phyloP scores from a whole-genome alignment of 2,329 filamentous ascomycete species.

The Diaporthe sp. region DNA sequence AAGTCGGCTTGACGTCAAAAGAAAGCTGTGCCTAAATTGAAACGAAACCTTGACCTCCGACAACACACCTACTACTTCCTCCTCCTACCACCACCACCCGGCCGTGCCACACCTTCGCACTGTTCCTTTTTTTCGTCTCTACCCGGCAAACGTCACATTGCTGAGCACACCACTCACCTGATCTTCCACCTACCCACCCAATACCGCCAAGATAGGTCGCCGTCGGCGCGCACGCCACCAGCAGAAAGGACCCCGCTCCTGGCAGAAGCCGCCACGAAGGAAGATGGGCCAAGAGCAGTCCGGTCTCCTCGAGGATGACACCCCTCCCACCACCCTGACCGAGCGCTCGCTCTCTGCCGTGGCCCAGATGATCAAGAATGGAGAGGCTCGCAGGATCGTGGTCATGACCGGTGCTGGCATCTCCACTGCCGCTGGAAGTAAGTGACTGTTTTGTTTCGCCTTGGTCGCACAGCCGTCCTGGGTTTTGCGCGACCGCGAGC shows the following conservation, averaged over 20 bases:
- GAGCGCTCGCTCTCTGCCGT: slow-evolving; percentile 80
- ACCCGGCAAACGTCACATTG: neutral
- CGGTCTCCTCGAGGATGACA: slow-evolving; percentile 73
- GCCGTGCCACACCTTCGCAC: neutral
- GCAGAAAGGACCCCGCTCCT: slow-evolving; percentile 46
- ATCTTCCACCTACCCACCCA: neutral
- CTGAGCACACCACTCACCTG: neutral
- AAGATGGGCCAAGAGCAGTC: slow-evolving; percentile 93
- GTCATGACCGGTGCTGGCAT: slow-evolving; percentile 95
- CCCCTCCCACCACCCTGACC: slow-evolving; percentile 74
- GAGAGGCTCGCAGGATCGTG: slow-evolving; percentile 78
- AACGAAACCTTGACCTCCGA: neutral
- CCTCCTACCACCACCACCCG: neutral
- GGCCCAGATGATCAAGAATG: slow-evolving; percentile 84
- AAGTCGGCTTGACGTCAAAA: slow-evolving; percentile 22
- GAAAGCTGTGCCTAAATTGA: neutral
- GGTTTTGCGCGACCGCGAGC: slow-evolving; percentile 12
- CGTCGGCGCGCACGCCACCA: slow-evolving; percentile 54
- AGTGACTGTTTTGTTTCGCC: slow-evolving; percentile 43
- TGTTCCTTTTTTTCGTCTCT: neutral
- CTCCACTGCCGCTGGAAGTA: slow-evolving; percentile 78
- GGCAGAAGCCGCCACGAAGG: slow-evolving; percentile 44
- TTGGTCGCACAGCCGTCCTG: neutral
- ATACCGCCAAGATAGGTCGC: slow-evolving; percentile 56
- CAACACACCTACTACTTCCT: neutral